Percentiles rank a stretch among this genome's conserved stretches.
phyloP scores from a whole-genome alignment of 2,329 filamentous ascomycete genomes.

The Penicillium janthinellum region DNA sequence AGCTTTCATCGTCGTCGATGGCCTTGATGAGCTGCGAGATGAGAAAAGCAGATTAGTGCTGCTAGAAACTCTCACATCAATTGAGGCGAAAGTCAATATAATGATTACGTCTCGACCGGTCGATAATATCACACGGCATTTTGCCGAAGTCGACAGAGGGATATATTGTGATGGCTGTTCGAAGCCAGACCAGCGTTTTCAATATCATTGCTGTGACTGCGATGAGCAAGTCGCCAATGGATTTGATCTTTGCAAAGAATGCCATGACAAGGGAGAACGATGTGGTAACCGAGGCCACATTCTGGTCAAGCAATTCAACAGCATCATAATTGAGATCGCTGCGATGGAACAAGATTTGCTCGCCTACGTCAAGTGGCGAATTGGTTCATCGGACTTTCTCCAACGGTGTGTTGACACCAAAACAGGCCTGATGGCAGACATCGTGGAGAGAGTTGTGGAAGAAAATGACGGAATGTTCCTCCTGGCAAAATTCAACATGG shows the following conservation, averaged over 20 bases:
- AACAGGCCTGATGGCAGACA: not conserved
- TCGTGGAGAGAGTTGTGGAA: conserved; percentile 3
- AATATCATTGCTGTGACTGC: conserved; percentile 4
- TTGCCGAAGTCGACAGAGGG: not conserved
- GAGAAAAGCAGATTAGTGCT: conserved; percentile 2
- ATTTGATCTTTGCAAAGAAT: conserved; percentile 2
- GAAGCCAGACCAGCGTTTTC: not conserved
- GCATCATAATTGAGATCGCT: not conserved
- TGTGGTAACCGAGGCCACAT: conserved; percentile 1
- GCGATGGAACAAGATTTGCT: conserved; percentile 6
- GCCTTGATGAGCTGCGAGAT: conserved; percentile 5
- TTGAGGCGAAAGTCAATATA: not conserved
- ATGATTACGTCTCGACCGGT: conserved; percentile 4
- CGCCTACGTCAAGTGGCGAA: conserved; percentile 4
- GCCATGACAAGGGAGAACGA: conserved; percentile 1
- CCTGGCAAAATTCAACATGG: conserved; percentile 7
- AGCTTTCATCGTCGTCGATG: conserved; percentile 3
- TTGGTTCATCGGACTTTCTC: conserved; percentile 5
- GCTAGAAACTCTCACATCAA: not conserved
- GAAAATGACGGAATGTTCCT: conserved; percentile 7
- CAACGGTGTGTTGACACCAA: conserved; percentile 5
- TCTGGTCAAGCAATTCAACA: conserved; percentile 3
- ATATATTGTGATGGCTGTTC: conserved; percentile 1
- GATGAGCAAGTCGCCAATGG: not conserved
- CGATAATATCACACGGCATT: conserved; percentile 2